Conservation (phyloP, 2,329 filamentous ascomycete species). For the Alternaria gaisen region DNA sequence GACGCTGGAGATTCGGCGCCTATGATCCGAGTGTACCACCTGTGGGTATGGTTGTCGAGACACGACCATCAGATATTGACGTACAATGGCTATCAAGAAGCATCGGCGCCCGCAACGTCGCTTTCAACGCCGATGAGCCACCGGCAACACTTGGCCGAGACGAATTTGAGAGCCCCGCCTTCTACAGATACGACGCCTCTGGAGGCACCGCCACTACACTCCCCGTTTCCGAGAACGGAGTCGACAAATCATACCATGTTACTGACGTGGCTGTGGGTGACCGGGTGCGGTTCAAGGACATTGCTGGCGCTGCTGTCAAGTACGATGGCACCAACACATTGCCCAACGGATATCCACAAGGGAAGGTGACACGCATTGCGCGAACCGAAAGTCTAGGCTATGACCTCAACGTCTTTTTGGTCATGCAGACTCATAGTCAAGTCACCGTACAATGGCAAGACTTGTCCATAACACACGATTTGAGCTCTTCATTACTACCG, state of each 20-base stretch:
- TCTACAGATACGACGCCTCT: constrained; percentile 56
- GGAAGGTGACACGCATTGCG: constrained; percentile 56
- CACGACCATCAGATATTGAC: constrained; percentile 56
- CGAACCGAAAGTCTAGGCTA: constrained; percentile 61
- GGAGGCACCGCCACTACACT: constrained; percentile 32
- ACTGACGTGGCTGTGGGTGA: constrained; percentile 56
- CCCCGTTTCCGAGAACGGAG: constrained; percentile 33
- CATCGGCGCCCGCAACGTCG: constrained; percentile 35
- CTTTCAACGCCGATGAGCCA: constrained; percentile 43
- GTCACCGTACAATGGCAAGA: constrained; percentile 69
- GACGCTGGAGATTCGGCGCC: constrained; percentile 62
- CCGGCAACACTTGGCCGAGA: constrained; percentile 43
- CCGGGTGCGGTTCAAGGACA: constrained; percentile 65
- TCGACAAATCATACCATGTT: constrained; percentile 44
- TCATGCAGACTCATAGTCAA: constrained; percentile 60
- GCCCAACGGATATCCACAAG: constrained; percentile 46
- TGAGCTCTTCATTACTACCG: constrained; percentile 58
- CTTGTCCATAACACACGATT: constrained; percentile 58
- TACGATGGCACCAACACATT: constrained; percentile 54
- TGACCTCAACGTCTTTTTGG: constrained; percentile 66
- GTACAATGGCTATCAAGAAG: constrained; percentile 64
- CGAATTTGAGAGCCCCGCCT: constrained; percentile 55
- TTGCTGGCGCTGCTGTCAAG: constrained; percentile 60
- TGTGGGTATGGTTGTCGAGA: constrained; percentile 62
- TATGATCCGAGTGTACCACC: constrained; percentile 61